phyloP scores from a whole-genome alignment of 495 filamentous ascomycete genomes.

The Geoglossum glabrum region DNA sequence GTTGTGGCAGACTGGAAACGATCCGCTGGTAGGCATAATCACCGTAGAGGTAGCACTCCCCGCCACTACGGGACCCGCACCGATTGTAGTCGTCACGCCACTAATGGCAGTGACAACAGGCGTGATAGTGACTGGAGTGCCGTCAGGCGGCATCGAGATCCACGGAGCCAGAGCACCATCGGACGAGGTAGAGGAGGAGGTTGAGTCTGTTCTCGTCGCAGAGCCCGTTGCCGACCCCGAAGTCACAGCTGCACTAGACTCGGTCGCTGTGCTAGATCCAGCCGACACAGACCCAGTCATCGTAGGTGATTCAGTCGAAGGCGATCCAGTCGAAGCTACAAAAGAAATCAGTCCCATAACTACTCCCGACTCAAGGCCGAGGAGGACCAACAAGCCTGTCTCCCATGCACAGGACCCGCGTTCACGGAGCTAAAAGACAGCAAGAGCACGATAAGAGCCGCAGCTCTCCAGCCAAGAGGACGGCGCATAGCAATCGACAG shows the following conservation, averaged over 20 bases:
- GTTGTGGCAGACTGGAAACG: constrained; percentile 19
- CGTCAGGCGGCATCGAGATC: neutral
- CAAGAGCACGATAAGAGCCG: neutral
- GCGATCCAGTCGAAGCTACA: neutral
- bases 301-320: neutral
- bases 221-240: neutral
- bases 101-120: neutral
- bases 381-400: neutral
- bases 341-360: neutral
- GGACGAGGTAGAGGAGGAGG: neutral
- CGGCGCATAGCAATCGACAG: neutral
- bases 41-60: neutral
- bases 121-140: neutral
- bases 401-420: neutral
- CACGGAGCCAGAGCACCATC: neutral
- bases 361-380: neutral
- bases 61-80: neutral
- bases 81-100: neutral
- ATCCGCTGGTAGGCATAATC: constrained; percentile 7
- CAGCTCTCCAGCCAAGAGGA: neutral
- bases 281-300: neutral
- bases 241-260: neutral
- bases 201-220: neutral
- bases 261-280: neutral
- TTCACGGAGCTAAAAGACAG: neutral